Evolutionary conservation across 352 stramenopile species (phyloP).

Genomic region (Peronospora destructor): DNA sequence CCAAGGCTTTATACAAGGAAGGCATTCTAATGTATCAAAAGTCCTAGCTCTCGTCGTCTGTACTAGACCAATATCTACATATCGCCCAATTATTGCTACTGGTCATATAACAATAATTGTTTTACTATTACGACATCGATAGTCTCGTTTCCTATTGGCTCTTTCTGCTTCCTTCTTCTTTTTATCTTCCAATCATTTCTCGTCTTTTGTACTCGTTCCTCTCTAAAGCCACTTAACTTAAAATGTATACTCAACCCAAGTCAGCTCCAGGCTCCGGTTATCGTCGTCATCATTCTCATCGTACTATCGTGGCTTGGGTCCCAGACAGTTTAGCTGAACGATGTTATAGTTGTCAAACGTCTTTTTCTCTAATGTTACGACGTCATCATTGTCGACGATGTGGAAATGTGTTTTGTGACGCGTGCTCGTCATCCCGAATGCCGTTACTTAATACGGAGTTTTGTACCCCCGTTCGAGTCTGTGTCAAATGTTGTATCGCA

Average conservation of each 20-base stretch:
- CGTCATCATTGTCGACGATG: constrained; percentile 85
- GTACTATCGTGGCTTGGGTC: constrained; percentile 65
- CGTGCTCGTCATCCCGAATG: constrained; percentile 78
- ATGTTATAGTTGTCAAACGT: constrained; percentile 61
- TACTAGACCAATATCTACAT: too few species aligned
- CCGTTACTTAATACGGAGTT: constrained; percentile 61
- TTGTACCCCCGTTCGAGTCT: constrained; percentile 70
- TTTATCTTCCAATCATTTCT: too few species aligned
- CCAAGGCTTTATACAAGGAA: constrained; percentile 68
- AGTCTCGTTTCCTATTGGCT: too few species aligned
- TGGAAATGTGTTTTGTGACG: constrained; percentile 87
- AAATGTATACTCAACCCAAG: constrained; percentile 9
- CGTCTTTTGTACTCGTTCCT: too few species aligned
- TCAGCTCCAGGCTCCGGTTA: constrained; percentile 14
- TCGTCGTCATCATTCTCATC: constrained; percentile 24
- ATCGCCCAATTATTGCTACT: too few species aligned
- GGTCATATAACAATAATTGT: too few species aligned
- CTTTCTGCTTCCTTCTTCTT: too few species aligned
- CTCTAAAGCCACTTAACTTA: neutral
- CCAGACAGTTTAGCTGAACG: constrained; percentile 72
- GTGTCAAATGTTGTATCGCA: constrained; percentile 65
- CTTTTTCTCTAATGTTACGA: constrained; percentile 68
- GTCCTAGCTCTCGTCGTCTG: constrained; percentile 21
- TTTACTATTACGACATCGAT: too few species aligned
- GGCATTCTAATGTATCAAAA: constrained; percentile 74